These are phyloP conservation scores for Lasiosphaeria ovina DNA, from an alignment of 495 filamentous ascomycete species.

Conservation along the genomic window DNA sequence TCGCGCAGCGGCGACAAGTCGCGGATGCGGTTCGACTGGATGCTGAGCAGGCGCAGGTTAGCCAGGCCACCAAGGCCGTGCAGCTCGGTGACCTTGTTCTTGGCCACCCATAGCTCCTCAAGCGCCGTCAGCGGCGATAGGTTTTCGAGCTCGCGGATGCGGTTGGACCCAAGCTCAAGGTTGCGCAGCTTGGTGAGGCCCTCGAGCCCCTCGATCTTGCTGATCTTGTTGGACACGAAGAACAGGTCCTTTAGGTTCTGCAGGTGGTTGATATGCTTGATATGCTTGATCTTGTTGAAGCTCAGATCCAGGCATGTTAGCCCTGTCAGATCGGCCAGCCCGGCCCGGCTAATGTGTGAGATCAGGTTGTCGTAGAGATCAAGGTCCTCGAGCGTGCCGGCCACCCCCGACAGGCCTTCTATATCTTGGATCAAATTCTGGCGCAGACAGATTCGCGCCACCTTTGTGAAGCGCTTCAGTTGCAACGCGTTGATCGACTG, in stretches of 20 bases:
- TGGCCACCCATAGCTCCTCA: constrained; percentile 92
- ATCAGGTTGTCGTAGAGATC: constrained; percentile 99
- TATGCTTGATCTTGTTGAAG: constrained; percentile 99
- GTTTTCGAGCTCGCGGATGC: constrained; percentile 86
- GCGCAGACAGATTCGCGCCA: constrained; percentile 82
- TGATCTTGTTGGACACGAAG: constrained; percentile 94
- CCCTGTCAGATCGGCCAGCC: constrained; percentile 71
- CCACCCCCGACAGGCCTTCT: constrained; percentile 64
- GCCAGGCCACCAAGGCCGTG: constrained; percentile 67
- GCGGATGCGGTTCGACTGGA: constrained; percentile 94
- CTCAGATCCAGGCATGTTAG: constrained; percentile 84
- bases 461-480: constrained; percentile 77
- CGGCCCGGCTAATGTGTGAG: constrained; percentile 64
- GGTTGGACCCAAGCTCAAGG: constrained; percentile 87
- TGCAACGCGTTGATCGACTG: constrained; percentile 71
- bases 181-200: constrained; percentile 71
- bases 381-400: constrained; percentile 69
- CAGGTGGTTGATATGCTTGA: constrained; percentile 83
- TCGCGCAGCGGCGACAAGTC: constrained; percentile 69
- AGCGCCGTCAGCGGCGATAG: constrained; percentile 71
- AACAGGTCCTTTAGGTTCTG: constrained; percentile 79
- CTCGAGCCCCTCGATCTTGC: constrained; percentile 78
- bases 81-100: constrained; percentile 93
- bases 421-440: constrained; percentile 87
- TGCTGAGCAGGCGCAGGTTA: constrained; percentile 85